Conservation (phyloP, 306 rosid genomes). For the Biancaea sappan region DNA sequence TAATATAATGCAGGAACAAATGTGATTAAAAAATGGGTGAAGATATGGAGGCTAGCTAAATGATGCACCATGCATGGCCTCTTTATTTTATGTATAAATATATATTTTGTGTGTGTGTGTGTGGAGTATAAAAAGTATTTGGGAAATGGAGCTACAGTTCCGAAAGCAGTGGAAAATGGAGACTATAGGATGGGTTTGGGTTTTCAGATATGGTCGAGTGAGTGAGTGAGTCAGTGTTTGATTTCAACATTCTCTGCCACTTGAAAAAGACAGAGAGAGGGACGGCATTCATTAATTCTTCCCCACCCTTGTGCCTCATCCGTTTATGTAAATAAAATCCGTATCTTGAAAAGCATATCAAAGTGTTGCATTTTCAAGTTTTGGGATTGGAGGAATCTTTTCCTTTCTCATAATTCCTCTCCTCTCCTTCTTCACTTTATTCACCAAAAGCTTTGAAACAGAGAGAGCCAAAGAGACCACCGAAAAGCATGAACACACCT, state of each 20-base stretch:
- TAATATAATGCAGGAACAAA: neutral
- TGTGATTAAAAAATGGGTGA: neutral
- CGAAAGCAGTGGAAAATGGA: constrained; percentile 45
- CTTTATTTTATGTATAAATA: neutral
- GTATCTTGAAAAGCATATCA: constrained; percentile 50
- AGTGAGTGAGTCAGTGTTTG: too few relatives aligned
- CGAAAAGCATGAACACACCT: constrained; percentile 91
- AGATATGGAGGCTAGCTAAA: neutral
- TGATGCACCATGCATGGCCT: neutral
- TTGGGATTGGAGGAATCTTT: constrained; percentile 80
- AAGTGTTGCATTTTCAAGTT: constrained; percentile 70
- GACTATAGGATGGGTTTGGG: too few relatives aligned
- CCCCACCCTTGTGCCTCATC: constrained; percentile 21
- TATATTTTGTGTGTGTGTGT: too few relatives aligned
- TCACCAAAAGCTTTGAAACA: constrained; percentile 53
- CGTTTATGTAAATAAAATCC: constrained; percentile 40
- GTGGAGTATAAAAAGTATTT: constrained; percentile 29
- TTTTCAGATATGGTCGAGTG: constrained; percentile 29
- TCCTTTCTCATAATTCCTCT: constrained; percentile 41
- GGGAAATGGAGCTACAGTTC: constrained; percentile 57
- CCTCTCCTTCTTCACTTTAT: constrained; percentile 46
- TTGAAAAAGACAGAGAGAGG: constrained; percentile 39
- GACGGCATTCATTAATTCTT: constrained; percentile 65
- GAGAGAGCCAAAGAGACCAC: constrained; percentile 75
- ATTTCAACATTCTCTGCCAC: constrained; percentile 51